These are phyloP conservation scores for Talaromyces sp. DNA, from an alignment of 2,329 filamentous ascomycete genomes.

Conservation along the genomic window DNA sequence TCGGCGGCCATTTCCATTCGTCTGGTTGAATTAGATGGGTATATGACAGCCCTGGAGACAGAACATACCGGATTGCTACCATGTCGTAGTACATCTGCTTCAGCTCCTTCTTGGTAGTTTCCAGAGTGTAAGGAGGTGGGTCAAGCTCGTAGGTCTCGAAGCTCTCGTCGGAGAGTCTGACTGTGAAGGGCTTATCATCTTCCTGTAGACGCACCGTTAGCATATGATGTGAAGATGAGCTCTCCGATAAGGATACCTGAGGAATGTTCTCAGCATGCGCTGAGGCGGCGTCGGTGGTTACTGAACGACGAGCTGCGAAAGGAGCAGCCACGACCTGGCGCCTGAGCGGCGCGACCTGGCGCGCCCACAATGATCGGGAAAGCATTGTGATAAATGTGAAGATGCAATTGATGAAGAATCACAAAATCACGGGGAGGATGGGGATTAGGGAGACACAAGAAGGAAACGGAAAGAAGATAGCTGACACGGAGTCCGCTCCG, in stretches of 20 bases:
- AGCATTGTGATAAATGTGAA: constrained; percentile 52
- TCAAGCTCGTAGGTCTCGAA: constrained; percentile 99
- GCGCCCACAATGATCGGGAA: constrained; percentile 64
- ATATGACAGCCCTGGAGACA: background rate
- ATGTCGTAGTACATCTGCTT: constrained; percentile 99
- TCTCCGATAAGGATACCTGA: constrained; percentile 45
- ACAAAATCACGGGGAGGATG: constrained; percentile 12
- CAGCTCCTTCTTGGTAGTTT: constrained; percentile 94
- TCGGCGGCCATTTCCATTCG: constrained; percentile 99
- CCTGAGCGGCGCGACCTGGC: constrained; percentile 57
- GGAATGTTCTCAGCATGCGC: constrained; percentile 81
- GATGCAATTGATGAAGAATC: background rate
- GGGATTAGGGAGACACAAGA: constrained; percentile 20
- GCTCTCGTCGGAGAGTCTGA: constrained; percentile 94
- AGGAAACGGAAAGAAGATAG: background rate
- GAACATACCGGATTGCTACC: constrained; percentile 79
- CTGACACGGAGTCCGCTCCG: constrained; percentile 8
- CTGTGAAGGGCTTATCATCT: constrained; percentile 87
- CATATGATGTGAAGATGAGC: background rate
- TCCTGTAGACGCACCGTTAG: constrained; percentile 56
- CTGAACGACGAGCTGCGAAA: constrained; percentile 61
- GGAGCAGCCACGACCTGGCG: constrained; percentile 43
- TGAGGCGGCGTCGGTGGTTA: constrained; percentile 93
- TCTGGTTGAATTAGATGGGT: constrained; percentile 47
- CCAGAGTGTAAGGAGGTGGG: constrained; percentile 85